Evolutionary conservation across 2,329 filamentous ascomycete species (phyloP), one percentile per base, ranked within the genome.

Genomic region (Sphaerulina vaccinii): DNA sequence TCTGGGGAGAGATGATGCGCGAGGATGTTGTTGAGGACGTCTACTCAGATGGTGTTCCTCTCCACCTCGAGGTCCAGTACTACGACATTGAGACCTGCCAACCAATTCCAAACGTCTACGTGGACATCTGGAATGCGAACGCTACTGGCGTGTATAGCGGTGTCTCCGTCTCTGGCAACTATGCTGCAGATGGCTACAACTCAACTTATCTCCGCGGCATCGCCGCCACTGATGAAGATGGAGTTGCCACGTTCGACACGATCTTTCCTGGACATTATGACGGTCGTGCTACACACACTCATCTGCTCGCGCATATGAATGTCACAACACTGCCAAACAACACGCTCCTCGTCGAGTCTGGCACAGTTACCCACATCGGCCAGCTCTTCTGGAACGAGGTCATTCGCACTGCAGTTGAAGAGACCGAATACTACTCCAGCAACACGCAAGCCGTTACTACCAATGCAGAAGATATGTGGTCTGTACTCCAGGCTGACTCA

Each of bases 321-420:
- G 69, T 66, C 42, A 70, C 64, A 13, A 33, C 50, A 16, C 70
- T 74, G 35, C 59, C 70, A 32, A 82, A 78, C 63, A 79, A 77
- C 48, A 79, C 79, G 51, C 52, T 55, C 3, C 52, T 55, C 23
- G 75, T 80, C 55, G 67, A 69, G 35, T 78, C 74, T 54, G 72
- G 73, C 13, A 73, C 69, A 41, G 75, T 79, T 51, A 76, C 78
- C 5, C 82, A 86, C 66, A 75, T 85, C 33, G 83, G 83, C 18
- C 84, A 87, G 65, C 62, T 83, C 43, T 86, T 82, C 74, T 83
- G 82, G 51, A 81, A 86, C 66, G 78, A 85, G 64, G 72, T 74
- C 56, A 75, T 86, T 8, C 76, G 81, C 58, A 64, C 61, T 27
- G 58, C 71, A 35, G 79, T 85, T 49, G 78, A 83, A 57, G 65